phyloP scores from a whole-genome alignment of 176 grass and related monocot species.

The Panicum miliaceum region DNA sequence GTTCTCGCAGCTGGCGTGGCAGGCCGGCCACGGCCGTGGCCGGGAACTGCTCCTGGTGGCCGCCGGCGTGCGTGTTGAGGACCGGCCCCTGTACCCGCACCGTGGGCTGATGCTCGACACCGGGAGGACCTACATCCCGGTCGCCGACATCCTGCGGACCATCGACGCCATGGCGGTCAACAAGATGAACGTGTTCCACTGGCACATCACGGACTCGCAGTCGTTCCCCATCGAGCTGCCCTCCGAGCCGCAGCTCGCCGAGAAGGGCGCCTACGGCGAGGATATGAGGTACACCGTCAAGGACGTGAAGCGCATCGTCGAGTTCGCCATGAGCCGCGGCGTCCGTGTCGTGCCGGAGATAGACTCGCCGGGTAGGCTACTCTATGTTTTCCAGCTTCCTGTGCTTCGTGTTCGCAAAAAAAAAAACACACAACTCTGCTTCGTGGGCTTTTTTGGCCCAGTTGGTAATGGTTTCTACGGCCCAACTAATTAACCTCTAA shows the following conservation, averaged over 20 bases:
- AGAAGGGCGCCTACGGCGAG: constrained; percentile 68
- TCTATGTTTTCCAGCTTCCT: background rate
- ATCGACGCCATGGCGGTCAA: constrained; percentile 87
- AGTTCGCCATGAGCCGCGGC: constrained; percentile 65
- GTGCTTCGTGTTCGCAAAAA: too few relatives aligned
- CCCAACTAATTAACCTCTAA: background rate
- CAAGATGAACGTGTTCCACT: constrained; percentile 98
- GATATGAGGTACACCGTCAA: constrained; percentile 69
- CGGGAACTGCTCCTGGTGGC: constrained; percentile 35
- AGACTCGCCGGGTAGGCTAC: constrained; percentile 69
- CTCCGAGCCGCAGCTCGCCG: constrained; percentile 69
- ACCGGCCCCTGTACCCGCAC: constrained; percentile 73
- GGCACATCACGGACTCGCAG: constrained; percentile 97
- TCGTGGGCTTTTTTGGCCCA: background rate
- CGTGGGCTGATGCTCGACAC: constrained; percentile 87
- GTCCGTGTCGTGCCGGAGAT: constrained; percentile 93
- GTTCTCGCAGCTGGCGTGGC: constrained; percentile 77
- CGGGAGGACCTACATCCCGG: constrained; percentile 65
- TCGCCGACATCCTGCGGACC: constrained; percentile 74
- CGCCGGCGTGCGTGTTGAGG: constrained; percentile 60
- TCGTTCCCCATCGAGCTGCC: constrained; percentile 87
- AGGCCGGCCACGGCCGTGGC: background rate
- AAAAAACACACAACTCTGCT: too few relatives aligned
- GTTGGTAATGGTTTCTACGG: background rate
- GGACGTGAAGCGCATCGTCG: constrained; percentile 66